These are phyloP conservation scores for Amyloporia xantha DNA, from an alignment of 768 basidiomycete genomes.

Conservation along the genomic window DNA sequence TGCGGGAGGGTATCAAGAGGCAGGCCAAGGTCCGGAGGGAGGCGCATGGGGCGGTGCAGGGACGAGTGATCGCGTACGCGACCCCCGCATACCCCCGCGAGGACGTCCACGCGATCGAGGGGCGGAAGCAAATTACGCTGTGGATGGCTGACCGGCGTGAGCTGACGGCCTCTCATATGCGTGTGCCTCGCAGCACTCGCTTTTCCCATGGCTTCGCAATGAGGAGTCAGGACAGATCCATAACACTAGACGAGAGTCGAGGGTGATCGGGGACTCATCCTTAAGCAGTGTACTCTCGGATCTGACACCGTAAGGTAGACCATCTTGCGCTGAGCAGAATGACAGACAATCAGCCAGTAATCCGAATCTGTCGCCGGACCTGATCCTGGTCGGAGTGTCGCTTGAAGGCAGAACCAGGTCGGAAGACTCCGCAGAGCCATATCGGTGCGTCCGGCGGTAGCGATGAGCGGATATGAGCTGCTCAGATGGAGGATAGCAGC, in stretches of 20 bases:
- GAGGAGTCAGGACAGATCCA: too few species aligned
- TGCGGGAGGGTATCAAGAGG: not conserved
- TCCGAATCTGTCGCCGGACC: not conserved
- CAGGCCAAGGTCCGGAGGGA: not conserved
- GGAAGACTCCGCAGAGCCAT: slow-evolving; percentile 1
- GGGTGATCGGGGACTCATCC: not conserved
- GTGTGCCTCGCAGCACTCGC: too few species aligned
- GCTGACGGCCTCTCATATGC: too few species aligned
- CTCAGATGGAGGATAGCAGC: not conserved
- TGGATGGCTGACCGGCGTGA: too few species aligned
- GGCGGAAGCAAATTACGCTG: not conserved
- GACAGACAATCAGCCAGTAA: not conserved
- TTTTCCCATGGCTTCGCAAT: too few species aligned
- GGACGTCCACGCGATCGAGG: not conserved
- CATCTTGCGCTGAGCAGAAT: not conserved
- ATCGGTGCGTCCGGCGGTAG: not conserved
- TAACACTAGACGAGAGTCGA: too few species aligned
- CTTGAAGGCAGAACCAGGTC: not conserved
- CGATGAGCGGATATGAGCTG: slow-evolving; percentile 1
- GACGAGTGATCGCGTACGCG: too few species aligned
- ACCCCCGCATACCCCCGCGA: not conserved
- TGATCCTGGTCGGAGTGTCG: not conserved
- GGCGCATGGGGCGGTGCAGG: not conserved
- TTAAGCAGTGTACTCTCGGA: not conserved
- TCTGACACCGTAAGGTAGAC: not conserved